Conservation (phyloP, 768 basidiomycete species). For the Hortiboletus flavorubellus region DNA sequence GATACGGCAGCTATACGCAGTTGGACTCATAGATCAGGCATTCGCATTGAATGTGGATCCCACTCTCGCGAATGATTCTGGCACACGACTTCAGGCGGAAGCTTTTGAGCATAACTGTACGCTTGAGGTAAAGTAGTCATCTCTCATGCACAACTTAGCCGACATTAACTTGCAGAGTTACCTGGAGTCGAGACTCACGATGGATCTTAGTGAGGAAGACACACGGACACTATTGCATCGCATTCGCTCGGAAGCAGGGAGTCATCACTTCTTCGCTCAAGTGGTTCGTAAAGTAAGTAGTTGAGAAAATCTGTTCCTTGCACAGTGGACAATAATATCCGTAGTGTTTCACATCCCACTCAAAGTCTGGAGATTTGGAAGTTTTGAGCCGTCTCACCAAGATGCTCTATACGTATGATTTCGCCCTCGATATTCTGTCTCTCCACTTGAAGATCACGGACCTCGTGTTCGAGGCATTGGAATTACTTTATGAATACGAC, state of each 20-base stretch:
- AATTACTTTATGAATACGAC: constrained; percentile 68
- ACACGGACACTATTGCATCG: constrained; percentile 31
- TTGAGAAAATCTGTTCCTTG: not conserved
- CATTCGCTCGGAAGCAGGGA: constrained; percentile 53
- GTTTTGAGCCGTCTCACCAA: constrained; percentile 68
- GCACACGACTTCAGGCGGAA: constrained; percentile 52
- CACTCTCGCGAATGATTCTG: constrained; percentile 44
- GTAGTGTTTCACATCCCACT: constrained; percentile 58
- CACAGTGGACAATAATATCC: not conserved
- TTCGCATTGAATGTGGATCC: constrained; percentile 54
- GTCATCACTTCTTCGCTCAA: constrained; percentile 56
- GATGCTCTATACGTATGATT: constrained; percentile 55
- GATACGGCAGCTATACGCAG: constrained; percentile 50
- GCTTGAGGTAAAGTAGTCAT: constrained; percentile 44
- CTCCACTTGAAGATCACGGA: constrained; percentile 64
- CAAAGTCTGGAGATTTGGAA: constrained; percentile 59
- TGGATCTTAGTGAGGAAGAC: constrained; percentile 46
- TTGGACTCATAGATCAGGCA: constrained; percentile 52
- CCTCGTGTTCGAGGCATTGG: constrained; percentile 59
- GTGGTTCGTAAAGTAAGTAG: constrained; percentile 53
- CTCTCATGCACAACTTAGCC: not conserved
- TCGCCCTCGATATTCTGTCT: constrained; percentile 63
- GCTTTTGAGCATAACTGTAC: constrained; percentile 59
- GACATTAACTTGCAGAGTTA: constrained; percentile 31
- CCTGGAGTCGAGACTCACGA: constrained; percentile 54